Evolutionary conservation across 306 rosid genomes (phyloP), one percentile per base, ranked within the genome.

Genomic region (Lagenaria siceraria): DNA sequence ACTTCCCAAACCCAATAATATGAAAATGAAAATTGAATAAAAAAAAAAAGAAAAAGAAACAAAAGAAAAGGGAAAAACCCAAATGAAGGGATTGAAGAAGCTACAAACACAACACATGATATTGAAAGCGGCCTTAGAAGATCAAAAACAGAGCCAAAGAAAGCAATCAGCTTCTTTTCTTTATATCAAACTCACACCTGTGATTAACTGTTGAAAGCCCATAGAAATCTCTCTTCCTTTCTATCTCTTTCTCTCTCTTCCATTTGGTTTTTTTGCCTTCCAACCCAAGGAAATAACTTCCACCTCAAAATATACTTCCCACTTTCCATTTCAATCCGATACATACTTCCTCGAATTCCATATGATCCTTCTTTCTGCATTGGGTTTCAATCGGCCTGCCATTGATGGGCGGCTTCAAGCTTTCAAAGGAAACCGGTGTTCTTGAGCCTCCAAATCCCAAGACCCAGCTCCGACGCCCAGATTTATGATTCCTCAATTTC

Each of bases 311-410:
- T 2, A n/a, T 69, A 24, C 75, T 7, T 69, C 12, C 56, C 75
- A 69, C 75, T 69, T 69, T 69, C 61, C 77, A 13, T 43, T 71
- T 71, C 76, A 46, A 70, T 70, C 76, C 58, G 40, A 22, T 46
- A 46, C 22, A 5, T 51, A 51, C 24, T 18, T 17, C 3, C 0
- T 8, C 24, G 15, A 73, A 17, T 73, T 17, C 48, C 14, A 8
- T 59, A 49, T 73, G 61, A 48, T 73, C 77, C 11, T 73, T 52
- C 10, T 51, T 31, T 52, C 77, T 35, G 27, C 77, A 51, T 52
- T 73, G 77, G 62, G 62, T 72, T 72, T 27, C 76, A 49, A 49
- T 49, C 76, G 40, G 76, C 13, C 35, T 27, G 59, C 76, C 76
- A 72, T 72, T 72, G 25, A 25, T 27, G 52, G 60, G 18, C 60